Evolutionary conservation across 371 early-diverging fungal genomes (phyloP), one percentile per base, ranked within the genome.

Genomic region (Actinomortierella ambigua): DNA sequence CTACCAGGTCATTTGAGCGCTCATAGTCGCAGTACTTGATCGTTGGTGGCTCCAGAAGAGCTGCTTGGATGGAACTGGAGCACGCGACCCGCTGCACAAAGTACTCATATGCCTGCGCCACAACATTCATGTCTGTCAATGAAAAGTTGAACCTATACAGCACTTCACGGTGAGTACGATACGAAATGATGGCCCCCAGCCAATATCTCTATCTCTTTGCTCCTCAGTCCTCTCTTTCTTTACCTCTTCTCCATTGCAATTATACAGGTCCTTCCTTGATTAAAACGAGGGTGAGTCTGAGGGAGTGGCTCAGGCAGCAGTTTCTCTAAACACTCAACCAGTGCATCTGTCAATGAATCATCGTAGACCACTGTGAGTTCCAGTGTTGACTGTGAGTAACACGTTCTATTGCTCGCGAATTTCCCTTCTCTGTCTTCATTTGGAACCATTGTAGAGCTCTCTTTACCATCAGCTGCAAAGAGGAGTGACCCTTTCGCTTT

Each of bases 231-330:
- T 50, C 28, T 20, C 50, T 50, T 26, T 50, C 50, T 50, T 46
- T 23, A 68, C 69, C 69, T 60, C 43, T 69, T 69, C 26, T 69
- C 70, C 70, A 69, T 64, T 1, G 56, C 60, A 26, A 69, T 4
- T 26, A 53, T 64, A 14, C 61, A 64, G 7, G 64, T 50, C 14
- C 70, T 61, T 3, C 70, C 70, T n/a, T 41, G 39, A 1, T 24
- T 18, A 43, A 61, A 51, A 14, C 49, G 52, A 13, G 50, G 61
- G n/a, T 69, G 70, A 15, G 27, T 44, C n/a, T 50, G 17, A 2
- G 70, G 70, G 26, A 69, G 39, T 7, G 70, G 65, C 4, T 50
- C 57, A 1, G 53, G 4, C 15, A 69, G 51, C 18, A 69, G 44
- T 11, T 52, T 60, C 29, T 69, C 70, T 1, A 69, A 58, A 27